A percentile compares a stretch with the other conserved stretches of the same genome.
Conservation (phyloP, 371 early-diverging fungal species). For the Lichtheimia corymbifera region DNA sequence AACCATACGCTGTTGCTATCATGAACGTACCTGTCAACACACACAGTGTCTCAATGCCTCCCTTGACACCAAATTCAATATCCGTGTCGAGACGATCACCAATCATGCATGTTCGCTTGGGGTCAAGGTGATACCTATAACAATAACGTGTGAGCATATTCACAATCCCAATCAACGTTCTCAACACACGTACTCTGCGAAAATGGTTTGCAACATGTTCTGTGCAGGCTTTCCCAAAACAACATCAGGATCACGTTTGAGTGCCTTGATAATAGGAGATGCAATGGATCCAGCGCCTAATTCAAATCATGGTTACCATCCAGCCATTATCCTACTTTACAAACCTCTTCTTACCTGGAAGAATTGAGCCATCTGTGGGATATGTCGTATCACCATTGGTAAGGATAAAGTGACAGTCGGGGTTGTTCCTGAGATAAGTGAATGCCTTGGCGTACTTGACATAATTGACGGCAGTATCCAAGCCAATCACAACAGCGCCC, state of each 20-base stretch:
- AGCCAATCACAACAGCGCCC: slow-evolving; percentile 89
- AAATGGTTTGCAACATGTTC: slow-evolving; percentile 90
- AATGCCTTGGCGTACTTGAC: slow-evolving; percentile 89
- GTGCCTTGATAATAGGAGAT: slow-evolving; percentile 69
- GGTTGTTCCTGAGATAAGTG: slow-evolving; percentile 73
- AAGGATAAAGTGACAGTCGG: slow-evolving; percentile 81
- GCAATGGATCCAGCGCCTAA: slow-evolving; percentile 85
- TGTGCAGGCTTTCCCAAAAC: slow-evolving; percentile 93
- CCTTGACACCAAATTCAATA: slow-evolving; percentile 89
- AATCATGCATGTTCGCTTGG: slow-evolving; percentile 89
- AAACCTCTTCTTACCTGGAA: slow-evolving; percentile 63
- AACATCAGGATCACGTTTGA: slow-evolving; percentile 72
- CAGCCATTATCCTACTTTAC: background rate
- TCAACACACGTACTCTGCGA: slow-evolving; percentile 54
- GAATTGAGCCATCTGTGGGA: slow-evolving; percentile 75
- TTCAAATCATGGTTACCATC: no score
- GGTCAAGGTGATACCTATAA: slow-evolving; percentile 74
- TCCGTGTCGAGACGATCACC: slow-evolving; percentile 97
- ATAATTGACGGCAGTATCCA: slow-evolving; percentile 89
- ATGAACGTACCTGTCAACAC: slow-evolving; percentile 81
- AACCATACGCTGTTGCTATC: background rate
- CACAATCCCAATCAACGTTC: background rate
- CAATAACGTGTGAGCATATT: background rate
- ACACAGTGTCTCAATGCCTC: slow-evolving; percentile 85
- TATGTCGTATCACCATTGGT: slow-evolving; percentile 93